Base-by-base conservation (phyloP, 306 rosid genomes). In the Styphnolobium japonicum region DNA sequence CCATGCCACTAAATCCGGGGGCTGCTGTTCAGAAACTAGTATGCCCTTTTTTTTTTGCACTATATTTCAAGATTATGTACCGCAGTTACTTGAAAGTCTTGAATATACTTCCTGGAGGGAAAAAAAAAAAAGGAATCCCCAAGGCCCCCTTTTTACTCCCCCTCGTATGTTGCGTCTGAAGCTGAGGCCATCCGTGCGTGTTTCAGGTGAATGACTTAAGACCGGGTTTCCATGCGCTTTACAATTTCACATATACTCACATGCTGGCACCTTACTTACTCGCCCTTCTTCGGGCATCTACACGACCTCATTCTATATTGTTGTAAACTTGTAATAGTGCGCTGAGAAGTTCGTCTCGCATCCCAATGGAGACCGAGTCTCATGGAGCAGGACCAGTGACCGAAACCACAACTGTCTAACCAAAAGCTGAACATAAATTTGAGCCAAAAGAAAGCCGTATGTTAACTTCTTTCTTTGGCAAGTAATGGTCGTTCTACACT, bases 221-320 rank as follows among this genome's bases (percentile, higher is more conserved):
- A n/a, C n/a, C n/a, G n/a, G n/a, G n/a, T 67, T 53, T 49, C 42
- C 40, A 58, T 37, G 78, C 12, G 16, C 23, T 42, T 23, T 71
- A 49, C 64, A 37, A 72, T 62, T 71, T 63, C 49, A 49, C 37
- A 63, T 80, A 74, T 49, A 29, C n/a, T 34, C 76, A 68, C 62
- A 43, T 78, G 76, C 69, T 78, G 51, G 61, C 39, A 40, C 27
- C 66, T n/a, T 3, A 16, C 34, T 39, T 70, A 43, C 18, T 67
- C 37, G 22, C 36, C 8, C 34, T 15, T 19, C 51, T 18, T 7
- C 21, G n/a, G 22, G 46, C 69, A 7, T 65, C 19, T 34, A 33
- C 39, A 31, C 72, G 48, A 3, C 18, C 49, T 56, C 43, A 42
- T 71, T 48, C 1, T 60, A 4, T 60, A 34, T 60, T 60, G 3